A percentile compares a stretch with the other conserved stretches of the same genome.
These are phyloP conservation scores for Delitschia confertaspora DNA, from an alignment of 495 filamentous ascomycete genomes.

Conservation along the genomic window DNA sequence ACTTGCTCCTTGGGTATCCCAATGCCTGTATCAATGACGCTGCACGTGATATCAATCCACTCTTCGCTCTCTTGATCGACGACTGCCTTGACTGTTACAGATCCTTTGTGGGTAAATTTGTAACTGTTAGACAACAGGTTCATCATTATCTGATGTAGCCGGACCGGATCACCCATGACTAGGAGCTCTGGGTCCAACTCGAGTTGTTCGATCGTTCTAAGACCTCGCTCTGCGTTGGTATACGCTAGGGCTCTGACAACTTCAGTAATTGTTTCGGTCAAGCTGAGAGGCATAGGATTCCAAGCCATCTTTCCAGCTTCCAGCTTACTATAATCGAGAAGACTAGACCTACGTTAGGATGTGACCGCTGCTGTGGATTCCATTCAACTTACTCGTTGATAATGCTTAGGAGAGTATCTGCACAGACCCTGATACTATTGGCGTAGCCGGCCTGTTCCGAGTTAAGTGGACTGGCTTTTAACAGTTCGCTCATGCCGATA, in stretches of 20 bases:
- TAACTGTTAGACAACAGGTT: conserved; percentile 89
- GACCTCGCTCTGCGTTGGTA: conserved; percentile 67
- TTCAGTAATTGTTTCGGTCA: conserved; percentile 78
- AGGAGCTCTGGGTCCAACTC: conserved; percentile 61
- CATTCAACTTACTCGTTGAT: too few species aligned
- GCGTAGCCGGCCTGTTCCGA: conserved; percentile 82
- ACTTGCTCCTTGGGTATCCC: conserved; percentile 76
- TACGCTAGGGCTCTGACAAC: conserved; percentile 79
- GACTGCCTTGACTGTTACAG: conserved; percentile 67
- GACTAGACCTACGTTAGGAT: too few species aligned
- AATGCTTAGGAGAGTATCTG: conserved; percentile 79
- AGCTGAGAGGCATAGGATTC: conserved; percentile 73
- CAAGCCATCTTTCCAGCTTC: conserved; percentile 95
- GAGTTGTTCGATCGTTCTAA: conserved; percentile 64
- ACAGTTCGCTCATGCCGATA: conserved; percentile 79
- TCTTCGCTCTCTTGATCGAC: conserved; percentile 62
- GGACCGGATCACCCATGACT: conserved; percentile 84
- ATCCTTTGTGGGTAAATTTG: conserved; percentile 83
- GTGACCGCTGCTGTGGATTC: too few species aligned
- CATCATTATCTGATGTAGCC: conserved; percentile 85
- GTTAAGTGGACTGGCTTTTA: conserved; percentile 67
- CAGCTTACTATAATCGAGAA: conserved; percentile 86
- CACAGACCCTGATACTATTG: conserved; percentile 85
- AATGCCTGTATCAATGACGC: conserved; percentile 84
- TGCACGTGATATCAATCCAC: conserved; percentile 65